phyloP scores from a whole-genome alignment of 2,329 filamentous ascomycete species.

The Colletotrichum tamarilloi region DNA sequence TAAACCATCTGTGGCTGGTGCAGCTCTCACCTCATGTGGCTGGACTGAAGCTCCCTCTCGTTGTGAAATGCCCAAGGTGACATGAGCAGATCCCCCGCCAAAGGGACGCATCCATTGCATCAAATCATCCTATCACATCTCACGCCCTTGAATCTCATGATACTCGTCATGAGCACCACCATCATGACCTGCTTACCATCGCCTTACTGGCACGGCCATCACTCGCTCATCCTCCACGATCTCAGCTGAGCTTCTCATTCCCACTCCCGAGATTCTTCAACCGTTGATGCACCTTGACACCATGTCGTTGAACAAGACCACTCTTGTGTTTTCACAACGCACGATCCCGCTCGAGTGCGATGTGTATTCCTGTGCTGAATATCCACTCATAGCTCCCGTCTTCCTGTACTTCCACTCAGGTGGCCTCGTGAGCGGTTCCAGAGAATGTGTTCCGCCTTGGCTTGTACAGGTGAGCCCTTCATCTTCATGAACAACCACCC shows the following conservation, averaged over 20 bases:
- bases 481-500: background rate
- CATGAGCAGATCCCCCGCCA: background rate
- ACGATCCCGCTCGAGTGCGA: slow-evolving; percentile 48
- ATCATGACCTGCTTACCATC: background rate
- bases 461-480: slow-evolving; percentile 45
- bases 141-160: background rate
- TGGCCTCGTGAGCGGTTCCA: slow-evolving; percentile 46
- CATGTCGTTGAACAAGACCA: slow-evolving; percentile 38
- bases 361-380: slow-evolving; percentile 44
- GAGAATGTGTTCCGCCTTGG: slow-evolving; percentile 48
- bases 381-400: slow-evolving; percentile 41
- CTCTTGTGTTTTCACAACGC: slow-evolving; percentile 44
- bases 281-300: background rate
- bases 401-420: slow-evolving; percentile 52
- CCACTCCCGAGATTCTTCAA: background rate
- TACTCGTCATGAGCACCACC: background rate
- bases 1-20: background rate
- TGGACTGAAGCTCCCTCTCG: background rate
- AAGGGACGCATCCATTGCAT: background rate
- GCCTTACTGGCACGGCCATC: no score
- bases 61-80: background rate
- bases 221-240: background rate
- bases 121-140: no score
- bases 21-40: background rate
- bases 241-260: background rate